Base-by-base conservation (phyloP, 345 rosid genomes). In the Noccaea caerulescens region DNA sequence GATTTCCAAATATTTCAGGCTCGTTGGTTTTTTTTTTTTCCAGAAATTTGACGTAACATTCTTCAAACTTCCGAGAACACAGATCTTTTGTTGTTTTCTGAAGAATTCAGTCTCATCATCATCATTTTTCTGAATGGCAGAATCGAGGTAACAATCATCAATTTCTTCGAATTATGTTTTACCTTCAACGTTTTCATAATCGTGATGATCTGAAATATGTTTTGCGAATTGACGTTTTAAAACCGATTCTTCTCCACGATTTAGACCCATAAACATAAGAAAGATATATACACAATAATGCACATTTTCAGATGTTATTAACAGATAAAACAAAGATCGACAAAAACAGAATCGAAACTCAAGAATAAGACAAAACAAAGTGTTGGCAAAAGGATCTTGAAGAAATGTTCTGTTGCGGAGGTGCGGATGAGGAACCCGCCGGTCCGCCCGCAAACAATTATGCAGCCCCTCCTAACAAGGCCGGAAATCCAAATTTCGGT, bases 381-480 rank as follows among this genome's bases (percentile, higher is more conserved):
- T 49, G 64, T 33, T 23, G 76, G 50, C 42, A 41, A 37, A 41
- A 66, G 51, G 41, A 55, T 54, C 64, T 62, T 71, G 72, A 82
- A 75, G 64, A 60, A 25, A 91, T 94, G 97, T 88, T 83, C 70
- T 94, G 99, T 79, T 94, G 99, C 70, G 93, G 89, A 67, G 99
- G 85, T 63, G 76, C 81, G 58, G 97, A 91, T 80, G 98, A 94
- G 81, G 98, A 94, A 73, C 80, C 81, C 11, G 56, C 75, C 46
- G 90, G 90, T 52, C 86, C 91, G 3, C 84, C 91, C 7, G 82
- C 92, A 23, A 87, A 78, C 79, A 89, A 86, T 59, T 63, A 82
- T 56, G 76, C 95, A 57, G 87, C 93, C 49, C 96, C 96, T n/a
- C 95, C 92, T 13, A 76, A 76, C 76, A 82, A 72, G 72, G 85